These are phyloP conservation scores for Xylaria sp. DNA, from an alignment of 2,329 filamentous ascomycete genomes.

Conservation along the genomic window DNA sequence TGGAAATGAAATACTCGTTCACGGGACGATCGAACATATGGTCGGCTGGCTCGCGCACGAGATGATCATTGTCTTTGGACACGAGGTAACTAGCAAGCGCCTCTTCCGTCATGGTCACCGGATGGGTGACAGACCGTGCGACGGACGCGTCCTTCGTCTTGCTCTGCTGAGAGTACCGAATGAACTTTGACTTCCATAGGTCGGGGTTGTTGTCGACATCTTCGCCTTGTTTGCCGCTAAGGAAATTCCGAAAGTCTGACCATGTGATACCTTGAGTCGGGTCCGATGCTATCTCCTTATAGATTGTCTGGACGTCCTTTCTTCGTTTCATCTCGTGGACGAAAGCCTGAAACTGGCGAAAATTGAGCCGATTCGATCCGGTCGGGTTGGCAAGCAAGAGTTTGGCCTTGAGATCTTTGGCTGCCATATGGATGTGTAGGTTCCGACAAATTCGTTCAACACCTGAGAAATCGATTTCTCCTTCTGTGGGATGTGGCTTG, in stretches of 20 bases:
- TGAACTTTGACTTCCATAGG: constrained; percentile 78
- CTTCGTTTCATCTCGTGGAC: constrained; percentile 84
- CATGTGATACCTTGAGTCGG: constrained; percentile 73
- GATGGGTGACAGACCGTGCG: constrained; percentile 57
- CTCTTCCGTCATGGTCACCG: constrained; percentile 76
- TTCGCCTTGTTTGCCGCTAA: constrained; percentile 78
- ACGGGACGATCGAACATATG: constrained; percentile 81
- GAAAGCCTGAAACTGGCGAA: constrained; percentile 84
- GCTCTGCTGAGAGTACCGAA: constrained; percentile 71
- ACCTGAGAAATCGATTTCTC: constrained; percentile 80
- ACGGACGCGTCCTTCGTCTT: constrained; percentile 57
- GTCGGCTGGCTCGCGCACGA: constrained; percentile 68
- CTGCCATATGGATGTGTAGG: constrained; percentile 90
- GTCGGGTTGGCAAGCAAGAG: constrained; percentile 79
- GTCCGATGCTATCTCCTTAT: constrained; percentile 68
- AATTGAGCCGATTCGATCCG: constrained; percentile 74
- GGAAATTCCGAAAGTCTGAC: constrained; percentile 78
- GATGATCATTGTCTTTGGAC: constrained; percentile 76
- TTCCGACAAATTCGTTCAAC: constrained; percentile 87
- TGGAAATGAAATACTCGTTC: constrained; percentile 98
- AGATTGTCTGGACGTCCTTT: constrained; percentile 81
- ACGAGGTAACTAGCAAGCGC: constrained; percentile 82
- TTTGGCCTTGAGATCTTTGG: constrained; percentile 75
- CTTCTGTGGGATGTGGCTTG: constrained; percentile 60
- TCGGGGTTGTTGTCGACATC: constrained; percentile 73